Percentiles rank a stretch among this genome's conserved stretches.
Evolutionary conservation across 257 asterid genomes (phyloP).

Genomic region (Eucommia ulmoides): DNA sequence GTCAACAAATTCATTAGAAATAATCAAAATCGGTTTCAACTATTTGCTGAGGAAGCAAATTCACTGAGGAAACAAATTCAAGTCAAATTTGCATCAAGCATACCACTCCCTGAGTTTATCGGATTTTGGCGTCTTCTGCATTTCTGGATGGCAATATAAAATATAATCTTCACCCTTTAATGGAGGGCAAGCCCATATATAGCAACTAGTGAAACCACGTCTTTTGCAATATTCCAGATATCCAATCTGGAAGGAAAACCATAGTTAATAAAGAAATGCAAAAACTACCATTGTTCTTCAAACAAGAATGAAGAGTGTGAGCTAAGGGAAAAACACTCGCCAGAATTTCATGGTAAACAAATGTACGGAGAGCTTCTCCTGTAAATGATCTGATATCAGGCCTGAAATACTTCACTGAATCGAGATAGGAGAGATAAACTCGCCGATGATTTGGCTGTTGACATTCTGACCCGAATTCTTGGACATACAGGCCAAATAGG

Average conservation of each 20-base stretch:
- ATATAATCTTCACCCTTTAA: constrained; percentile 61
- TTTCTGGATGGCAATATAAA: constrained; percentile 63
- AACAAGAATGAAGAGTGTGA: too few relatives aligned
- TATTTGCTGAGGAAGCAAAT: too few relatives aligned
- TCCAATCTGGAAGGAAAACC: constrained; percentile 36
- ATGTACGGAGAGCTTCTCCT: constrained; percentile 69
- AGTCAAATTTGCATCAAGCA: background rate
- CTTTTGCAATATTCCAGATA: constrained; percentile 76
- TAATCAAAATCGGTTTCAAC: constrained; percentile 9
- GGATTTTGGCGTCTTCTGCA: constrained; percentile 51
- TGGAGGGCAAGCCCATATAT: constrained; percentile 87
- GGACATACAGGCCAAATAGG: constrained; percentile 65
- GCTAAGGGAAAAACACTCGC: constrained; percentile 17
- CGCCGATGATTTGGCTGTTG: constrained; percentile 55
- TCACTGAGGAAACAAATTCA: background rate
- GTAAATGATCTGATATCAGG: constrained; percentile 41
- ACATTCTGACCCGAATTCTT: constrained; percentile 74
- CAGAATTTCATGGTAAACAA: constrained; percentile 66
- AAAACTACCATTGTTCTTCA: too few relatives aligned
- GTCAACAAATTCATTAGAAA: constrained; percentile 1
- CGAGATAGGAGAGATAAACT: constrained; percentile 65
- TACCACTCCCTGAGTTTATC: constrained; percentile 61
- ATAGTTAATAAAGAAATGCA: too few relatives aligned
- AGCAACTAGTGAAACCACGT: constrained; percentile 54
- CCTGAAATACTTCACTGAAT: constrained; percentile 62